These are phyloP conservation scores for Passiflora organensis DNA, from an alignment of 345 rosid species.

Conservation along the genomic window DNA sequence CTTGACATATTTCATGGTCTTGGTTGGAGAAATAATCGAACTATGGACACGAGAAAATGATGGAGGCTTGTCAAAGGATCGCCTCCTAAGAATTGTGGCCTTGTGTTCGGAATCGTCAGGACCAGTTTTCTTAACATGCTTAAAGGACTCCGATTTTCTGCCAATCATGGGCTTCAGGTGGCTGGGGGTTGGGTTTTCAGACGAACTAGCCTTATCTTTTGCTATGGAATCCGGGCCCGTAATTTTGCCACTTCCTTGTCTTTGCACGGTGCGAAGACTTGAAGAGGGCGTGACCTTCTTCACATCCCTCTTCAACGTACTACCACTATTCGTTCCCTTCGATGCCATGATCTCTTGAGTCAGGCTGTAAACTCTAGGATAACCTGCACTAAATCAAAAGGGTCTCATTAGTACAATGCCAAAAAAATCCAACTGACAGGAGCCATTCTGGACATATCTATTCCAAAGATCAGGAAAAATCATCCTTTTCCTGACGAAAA, in stretches of 20 bases:
- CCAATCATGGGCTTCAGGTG: constrained; percentile 60
- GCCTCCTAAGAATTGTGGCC: neutral
- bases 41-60: neutral
- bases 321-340: constrained; percentile 14
- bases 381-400: constrained; percentile 14
- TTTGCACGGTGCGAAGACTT: constrained; percentile 13
- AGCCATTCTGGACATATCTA: no score
- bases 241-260: constrained; percentile 14
- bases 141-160: constrained; percentile 36
- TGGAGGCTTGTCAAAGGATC: neutral
- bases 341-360: constrained; percentile 35
- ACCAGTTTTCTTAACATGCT: neutral
- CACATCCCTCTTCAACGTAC: constrained; percentile 24
- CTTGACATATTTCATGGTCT: constrained; percentile 22
- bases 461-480: no score
- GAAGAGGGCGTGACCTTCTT: constrained; percentile 29
- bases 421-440: no score
- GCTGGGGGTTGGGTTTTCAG: constrained; percentile 32
- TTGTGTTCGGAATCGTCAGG: neutral
- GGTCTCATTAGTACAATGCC: neutral
- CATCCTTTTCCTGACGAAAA: no score
- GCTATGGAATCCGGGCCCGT: constrained; percentile 15
- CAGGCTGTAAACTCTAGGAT: neutral
- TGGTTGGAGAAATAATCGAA: no score
- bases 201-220: constrained; percentile 5